These are phyloP conservation scores for Catharanthus roseus DNA, from an alignment of 257 asterid species.

Conservation along the genomic window DNA sequence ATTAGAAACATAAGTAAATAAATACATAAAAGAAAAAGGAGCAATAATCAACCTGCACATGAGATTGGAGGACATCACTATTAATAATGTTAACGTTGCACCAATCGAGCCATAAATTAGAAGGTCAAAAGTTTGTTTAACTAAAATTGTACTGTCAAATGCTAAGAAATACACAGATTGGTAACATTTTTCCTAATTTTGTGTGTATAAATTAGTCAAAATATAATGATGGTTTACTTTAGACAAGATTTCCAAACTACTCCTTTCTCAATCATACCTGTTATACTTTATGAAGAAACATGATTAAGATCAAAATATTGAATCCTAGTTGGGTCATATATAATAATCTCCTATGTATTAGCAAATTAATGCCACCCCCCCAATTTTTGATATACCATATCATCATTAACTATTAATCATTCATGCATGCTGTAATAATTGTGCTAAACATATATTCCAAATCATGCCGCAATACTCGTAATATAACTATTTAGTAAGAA, in stretches of 20 bases:
- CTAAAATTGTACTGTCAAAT: neutral
- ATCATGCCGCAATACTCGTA: no score
- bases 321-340: neutral
- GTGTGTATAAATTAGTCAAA: neutral
- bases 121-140: conserved; percentile 13
- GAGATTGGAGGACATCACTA: no score
- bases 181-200: neutral
- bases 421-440: neutral
- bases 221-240: neutral
- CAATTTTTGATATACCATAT: neutral
- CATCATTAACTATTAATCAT: neutral
- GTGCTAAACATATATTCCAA: no score
- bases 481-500: no score
- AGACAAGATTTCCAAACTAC: conserved; percentile 6
- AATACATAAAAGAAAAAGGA: no score
- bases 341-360: neutral
- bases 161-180: neutral
- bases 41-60: no score
- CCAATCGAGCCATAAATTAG: no score
- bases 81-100: no score
- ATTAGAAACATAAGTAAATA: no score
- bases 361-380: no score
- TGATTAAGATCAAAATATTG: neutral
- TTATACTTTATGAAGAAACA: neutral
- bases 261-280: neutral